These are phyloP conservation scores for Chloris gayana DNA, from an alignment of 176 grass and related monocot species.

Conservation along the genomic window DNA sequence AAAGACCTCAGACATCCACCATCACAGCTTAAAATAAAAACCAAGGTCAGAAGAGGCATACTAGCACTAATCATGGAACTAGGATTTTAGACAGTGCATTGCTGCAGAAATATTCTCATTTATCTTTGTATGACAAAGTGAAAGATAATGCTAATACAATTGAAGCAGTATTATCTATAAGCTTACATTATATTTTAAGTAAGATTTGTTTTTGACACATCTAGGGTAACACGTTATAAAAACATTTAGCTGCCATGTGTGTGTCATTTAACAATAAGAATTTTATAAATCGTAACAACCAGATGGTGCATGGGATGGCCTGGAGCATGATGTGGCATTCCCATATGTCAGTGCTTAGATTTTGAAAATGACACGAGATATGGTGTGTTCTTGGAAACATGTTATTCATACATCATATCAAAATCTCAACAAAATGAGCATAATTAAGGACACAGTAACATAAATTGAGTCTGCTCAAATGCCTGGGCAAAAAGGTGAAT, in stretches of 20 bases:
- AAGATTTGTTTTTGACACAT: too few species aligned
- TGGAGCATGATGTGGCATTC: background rate
- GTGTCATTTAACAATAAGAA: background rate
- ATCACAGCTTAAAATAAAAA: slow-evolving; percentile 54
- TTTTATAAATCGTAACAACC: background rate
- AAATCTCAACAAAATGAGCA: too few species aligned
- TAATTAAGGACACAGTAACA: too few species aligned
- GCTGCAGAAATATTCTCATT: background rate
- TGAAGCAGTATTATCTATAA: background rate
- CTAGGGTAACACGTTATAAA: background rate
- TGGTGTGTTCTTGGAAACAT: too few species aligned
- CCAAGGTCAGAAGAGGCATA: slow-evolving; percentile 35
- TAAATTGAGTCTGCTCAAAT: too few species aligned
- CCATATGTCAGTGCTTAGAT: background rate
- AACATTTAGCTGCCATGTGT: background rate
- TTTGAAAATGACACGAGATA: too few species aligned
- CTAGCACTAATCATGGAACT: background rate
- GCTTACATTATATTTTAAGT: background rate
- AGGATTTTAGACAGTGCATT: background rate
- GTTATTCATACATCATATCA: too few species aligned
- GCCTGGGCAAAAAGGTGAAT: too few species aligned
- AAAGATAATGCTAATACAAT: background rate
- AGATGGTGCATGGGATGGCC: background rate
- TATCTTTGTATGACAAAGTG: background rate
- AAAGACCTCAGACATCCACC: slow-evolving; percentile 62